Evolutionary conservation across 2,329 filamentous ascomycete genomes (phyloP), one percentile per base, ranked within the genome.

Genomic region (Geosmithia putterillii): DNA sequence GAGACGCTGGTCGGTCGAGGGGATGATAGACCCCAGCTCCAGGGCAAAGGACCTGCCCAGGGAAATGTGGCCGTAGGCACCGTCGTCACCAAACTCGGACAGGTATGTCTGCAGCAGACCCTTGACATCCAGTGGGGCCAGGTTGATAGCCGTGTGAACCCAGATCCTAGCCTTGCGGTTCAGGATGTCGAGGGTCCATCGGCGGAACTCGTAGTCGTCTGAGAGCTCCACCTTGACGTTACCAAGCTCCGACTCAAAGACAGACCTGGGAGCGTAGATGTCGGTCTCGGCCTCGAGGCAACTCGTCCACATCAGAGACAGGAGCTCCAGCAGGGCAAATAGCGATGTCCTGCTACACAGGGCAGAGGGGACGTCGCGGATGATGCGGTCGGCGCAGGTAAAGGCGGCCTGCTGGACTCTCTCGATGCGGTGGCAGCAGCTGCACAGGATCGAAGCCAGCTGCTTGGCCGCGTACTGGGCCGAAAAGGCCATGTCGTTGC

Each of bases 251-350:
- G 89, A 96, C 4, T 73, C 79, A 57, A 94, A 94, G 3, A 76
- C 80, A 4, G 88, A 85, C 47, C 81, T 81, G 64, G 88, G 94
- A 42, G 87, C 81, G 55, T 96, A 98, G 54, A 94, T 80, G 52
- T 98, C 90, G 0, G 89, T 89, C 59, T 99, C 92, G 12, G 84
- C 84, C 58, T 98, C 90, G 15, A 98, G 69, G 57, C 92, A 98
- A 55, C 88, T 90, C 40, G 79, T 79, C 90, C 90, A 98, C 82
- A 98, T 88, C 22, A 98, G 74, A 3, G 87, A 90, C 17, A 98
- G 68, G 4, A 98, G 74, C 59, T 98, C 94, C 9, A 98, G 70
- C 15, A 99, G 70, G 2, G 90, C 88, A 63, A 96, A 98, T 0
- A 99, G 70, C 1, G 94, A 94, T 7, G 83, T 81, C 51, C 85